phyloP scores from a whole-genome alignment of 2,329 filamentous ascomycete species.

The Diaporthe eres region DNA sequence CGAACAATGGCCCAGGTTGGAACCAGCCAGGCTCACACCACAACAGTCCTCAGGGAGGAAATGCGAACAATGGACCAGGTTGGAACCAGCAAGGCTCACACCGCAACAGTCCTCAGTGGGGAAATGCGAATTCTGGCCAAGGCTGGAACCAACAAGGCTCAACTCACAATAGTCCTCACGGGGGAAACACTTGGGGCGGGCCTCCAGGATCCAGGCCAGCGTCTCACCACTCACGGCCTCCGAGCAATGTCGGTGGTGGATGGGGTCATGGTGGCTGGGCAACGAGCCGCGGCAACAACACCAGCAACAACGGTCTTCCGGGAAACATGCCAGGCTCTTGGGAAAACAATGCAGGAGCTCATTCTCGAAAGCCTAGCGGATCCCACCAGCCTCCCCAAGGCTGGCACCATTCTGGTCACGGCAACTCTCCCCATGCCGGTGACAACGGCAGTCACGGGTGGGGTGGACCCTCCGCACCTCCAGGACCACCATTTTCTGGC shows the following conservation, averaged over 20 bases:
- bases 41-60: constrained; percentile 3
- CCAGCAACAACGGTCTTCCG: constrained; percentile 14
- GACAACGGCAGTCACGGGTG: neutral
- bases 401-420: neutral
- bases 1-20: constrained; percentile 15
- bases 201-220: constrained; percentile 25
- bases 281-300: neutral
- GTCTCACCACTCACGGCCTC: neutral
- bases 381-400: constrained; percentile 14
- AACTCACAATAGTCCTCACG: constrained; percentile 18
- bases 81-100: neutral
- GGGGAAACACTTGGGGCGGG: constrained; percentile 20
- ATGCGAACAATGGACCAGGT: neutral
- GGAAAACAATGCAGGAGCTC: constrained; percentile 1
- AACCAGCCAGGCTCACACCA: neutral
- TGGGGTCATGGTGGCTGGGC: neutral
- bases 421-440: neutral
- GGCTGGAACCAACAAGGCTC: constrained; percentile 5
- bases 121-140: neutral
- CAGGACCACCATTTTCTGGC: neutral
- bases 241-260: constrained; percentile 13
- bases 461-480: neutral
- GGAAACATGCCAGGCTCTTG: constrained; percentile 29
- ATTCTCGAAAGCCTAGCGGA: neutral
- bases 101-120: constrained; percentile 9